Evolutionary conservation across 345 rosid species (phyloP).

Genomic region (Dovyalis caffra): DNA sequence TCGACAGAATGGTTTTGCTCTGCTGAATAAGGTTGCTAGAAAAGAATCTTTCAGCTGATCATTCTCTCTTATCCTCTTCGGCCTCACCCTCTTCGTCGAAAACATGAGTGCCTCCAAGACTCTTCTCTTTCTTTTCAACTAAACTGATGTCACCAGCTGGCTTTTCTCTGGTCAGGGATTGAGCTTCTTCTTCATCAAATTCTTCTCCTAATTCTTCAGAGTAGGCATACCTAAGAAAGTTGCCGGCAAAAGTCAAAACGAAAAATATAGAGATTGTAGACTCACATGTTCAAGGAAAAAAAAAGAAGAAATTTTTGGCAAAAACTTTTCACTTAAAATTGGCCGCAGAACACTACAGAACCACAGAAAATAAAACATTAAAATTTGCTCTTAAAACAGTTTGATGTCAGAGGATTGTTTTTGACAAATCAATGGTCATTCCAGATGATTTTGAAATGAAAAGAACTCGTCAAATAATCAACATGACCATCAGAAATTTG

Average conservation of each 20-base stretch:
- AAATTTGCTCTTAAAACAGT: background rate
- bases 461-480: background rate
- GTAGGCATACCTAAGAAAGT: constrained; percentile 67
- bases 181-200: constrained; percentile 64
- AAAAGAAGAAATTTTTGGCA: no score
- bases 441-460: background rate
- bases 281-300: background rate
- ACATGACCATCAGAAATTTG: background rate
- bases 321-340: background rate
- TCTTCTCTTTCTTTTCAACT: constrained; percentile 57
- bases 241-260: constrained; percentile 15
- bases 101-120: constrained; percentile 15
- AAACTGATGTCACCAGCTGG: constrained; percentile 66
- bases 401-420: no score
- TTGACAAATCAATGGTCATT: background rate
- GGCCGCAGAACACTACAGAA: background rate
- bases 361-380: no score
- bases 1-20: constrained; percentile 5
- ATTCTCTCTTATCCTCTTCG: constrained; percentile 83
- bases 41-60: constrained; percentile 1
- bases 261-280: background rate
- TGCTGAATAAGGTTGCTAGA: background rate
- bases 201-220: constrained; percentile 65
- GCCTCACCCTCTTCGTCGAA: constrained; percentile 48
- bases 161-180: constrained; percentile 61